Percentiles rank a stretch among this genome's conserved stretches.
Conservation (phyloP, 192 early-diverging fungal species). For the Mortierella antarctica region DNA sequence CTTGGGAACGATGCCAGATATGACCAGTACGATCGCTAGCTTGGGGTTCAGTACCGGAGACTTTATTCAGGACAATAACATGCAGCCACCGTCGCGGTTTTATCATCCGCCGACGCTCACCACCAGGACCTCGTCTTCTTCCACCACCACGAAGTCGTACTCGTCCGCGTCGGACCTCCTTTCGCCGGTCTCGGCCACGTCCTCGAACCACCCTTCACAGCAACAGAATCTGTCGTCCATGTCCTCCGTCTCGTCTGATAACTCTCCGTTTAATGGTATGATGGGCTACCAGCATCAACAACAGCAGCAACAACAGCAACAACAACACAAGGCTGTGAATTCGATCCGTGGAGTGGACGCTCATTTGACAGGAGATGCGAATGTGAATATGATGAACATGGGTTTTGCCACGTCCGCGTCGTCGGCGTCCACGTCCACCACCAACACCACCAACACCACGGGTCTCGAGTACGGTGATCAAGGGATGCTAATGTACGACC, state of each 20-base stretch:
- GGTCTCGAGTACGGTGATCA: neutral
- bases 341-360: neutral
- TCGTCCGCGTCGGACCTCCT: conserved; percentile 2
- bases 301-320: conserved; percentile 1
- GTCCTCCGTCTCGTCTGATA: neutral
- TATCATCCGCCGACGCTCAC: neutral
- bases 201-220: neutral
- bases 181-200: conserved; percentile 10
- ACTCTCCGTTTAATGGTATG: neutral
- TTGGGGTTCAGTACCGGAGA: neutral
- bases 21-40: neutral
- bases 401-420: no score
- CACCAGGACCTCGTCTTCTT: neutral
- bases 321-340: neutral
- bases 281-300: conserved; percentile 1
- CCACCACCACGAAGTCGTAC: neutral
- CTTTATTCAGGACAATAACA: neutral
- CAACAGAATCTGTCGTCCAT: neutral
- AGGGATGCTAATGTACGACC: neutral
- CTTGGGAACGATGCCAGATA: neutral
- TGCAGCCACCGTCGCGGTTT: neutral
- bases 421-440: no score
- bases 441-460: no score
- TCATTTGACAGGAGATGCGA: neutral
- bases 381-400: no score